Conservation (phyloP, 2,329 filamentous ascomycete species). For the Drechslerella stenobrocha region DNA sequence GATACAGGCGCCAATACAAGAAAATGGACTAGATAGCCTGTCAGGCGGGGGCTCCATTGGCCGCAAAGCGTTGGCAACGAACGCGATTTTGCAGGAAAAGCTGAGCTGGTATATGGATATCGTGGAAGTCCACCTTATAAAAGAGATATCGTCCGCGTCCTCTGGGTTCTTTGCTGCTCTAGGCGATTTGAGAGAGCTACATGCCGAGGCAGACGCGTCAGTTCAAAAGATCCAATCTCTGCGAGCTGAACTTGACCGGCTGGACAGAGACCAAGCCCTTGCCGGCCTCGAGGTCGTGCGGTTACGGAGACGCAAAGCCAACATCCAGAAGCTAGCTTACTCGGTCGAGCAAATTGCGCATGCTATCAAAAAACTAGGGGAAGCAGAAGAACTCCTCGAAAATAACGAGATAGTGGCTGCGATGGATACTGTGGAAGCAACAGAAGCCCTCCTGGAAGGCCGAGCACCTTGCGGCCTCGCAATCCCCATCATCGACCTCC, state of each 20-base stretch:
- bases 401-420: conserved; percentile 80
- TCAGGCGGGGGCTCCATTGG: conserved; percentile 60
- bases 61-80: conserved; percentile 81
- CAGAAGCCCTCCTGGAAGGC: conserved; percentile 68
- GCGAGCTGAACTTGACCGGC: conserved; percentile 73
- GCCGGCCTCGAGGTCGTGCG: conserved; percentile 84
- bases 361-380: conserved; percentile 73
- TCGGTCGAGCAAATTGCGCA: conserved; percentile 80
- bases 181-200: conserved; percentile 84
- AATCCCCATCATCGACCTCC: conserved; percentile 50
- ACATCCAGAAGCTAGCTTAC: conserved; percentile 77
- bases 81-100: conserved; percentile 96
- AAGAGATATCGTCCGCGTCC: conserved; percentile 91
- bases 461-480: conserved; percentile 16
- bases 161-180: conserved; percentile 95
- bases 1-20: conserved; percentile 65
- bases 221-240: conserved; percentile 81
- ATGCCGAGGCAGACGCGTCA: conserved; percentile 88
- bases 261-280: conserved; percentile 85
- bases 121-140: conserved; percentile 93
- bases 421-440: conserved; percentile 72
- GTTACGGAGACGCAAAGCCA: conserved; percentile 78
- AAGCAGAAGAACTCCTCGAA: conserved; percentile 80
- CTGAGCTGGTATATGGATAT: conserved; percentile 99
- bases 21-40: conserved; percentile 36